phyloP scores from a whole-genome alignment of 306 rosid species.

The Senna siamea region DNA sequence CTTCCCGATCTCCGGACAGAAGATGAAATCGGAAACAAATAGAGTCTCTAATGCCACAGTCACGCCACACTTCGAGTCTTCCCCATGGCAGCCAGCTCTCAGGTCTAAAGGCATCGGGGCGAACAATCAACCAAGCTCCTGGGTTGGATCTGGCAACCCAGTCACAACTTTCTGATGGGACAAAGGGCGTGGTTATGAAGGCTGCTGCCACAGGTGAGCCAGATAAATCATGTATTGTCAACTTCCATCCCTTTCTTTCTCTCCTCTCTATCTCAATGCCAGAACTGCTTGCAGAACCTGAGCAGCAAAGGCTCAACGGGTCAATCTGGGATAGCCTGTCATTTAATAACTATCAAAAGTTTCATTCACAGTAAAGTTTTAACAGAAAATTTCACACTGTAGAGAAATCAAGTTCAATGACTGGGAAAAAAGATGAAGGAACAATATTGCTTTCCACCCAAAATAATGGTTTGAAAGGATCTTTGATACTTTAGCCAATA shows the following conservation, averaged over 20 bases:
- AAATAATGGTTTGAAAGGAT: constrained; percentile 8
- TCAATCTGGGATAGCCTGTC: constrained; percentile 84
- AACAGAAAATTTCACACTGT: not conserved
- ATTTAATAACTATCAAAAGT: constrained; percentile 41
- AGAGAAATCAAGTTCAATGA: constrained; percentile 9
- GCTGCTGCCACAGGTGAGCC: constrained; percentile 98
- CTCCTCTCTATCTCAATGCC: constrained; percentile 63
- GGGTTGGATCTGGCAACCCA: constrained; percentile 93
- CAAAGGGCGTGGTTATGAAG: constrained; percentile 96
- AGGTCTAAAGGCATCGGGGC: constrained; percentile 67
- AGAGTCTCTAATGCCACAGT: constrained; percentile 71
- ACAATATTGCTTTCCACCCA: constrained; percentile 13
- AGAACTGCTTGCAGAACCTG: constrained; percentile 56
- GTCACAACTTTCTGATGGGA: constrained; percentile 91
- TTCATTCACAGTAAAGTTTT: constrained; percentile 32
- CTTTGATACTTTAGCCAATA: not conserved
- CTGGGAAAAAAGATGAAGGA: not conserved
- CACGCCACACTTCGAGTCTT: constrained; percentile 94
- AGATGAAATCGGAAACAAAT: constrained; percentile 79
- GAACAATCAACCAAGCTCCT: constrained; percentile 90
- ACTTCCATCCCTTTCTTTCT: constrained; percentile 95
- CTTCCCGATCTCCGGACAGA: constrained; percentile 71
- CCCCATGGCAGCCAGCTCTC: constrained; percentile 98
- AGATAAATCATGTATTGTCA: constrained; percentile 92
- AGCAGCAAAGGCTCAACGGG: constrained; percentile 73